Base-by-base conservation (phyloP, 495 filamentous ascomycete species). In the Penicillium nucicola region DNA sequence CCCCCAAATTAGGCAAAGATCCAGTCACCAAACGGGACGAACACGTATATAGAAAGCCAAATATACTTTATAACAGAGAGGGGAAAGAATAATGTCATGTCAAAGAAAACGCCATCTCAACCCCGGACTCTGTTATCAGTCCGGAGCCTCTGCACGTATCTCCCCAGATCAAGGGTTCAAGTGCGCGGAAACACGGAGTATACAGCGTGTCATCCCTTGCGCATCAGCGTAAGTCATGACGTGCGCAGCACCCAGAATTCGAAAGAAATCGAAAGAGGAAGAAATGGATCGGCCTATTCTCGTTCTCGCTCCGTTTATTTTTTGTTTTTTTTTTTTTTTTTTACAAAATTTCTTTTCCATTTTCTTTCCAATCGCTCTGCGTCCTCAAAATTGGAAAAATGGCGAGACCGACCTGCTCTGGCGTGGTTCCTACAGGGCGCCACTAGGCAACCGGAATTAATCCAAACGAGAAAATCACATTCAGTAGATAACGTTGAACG, bases 341-440 rank as follows among this genome's bases (percentile, higher is more conserved):
- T n/a, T n/a, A n/a, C n/a, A n/a, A n/a, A n/a, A n/a, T n/a, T n/a
- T n/a, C n/a, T n/a, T n/a, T n/a, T n/a, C n/a, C n/a, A n/a, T n/a
- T n/a, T n/a, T n/a, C n/a, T n/a, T 63, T 57, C 46, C 39, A 60
- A 63, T 53, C 40, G 38, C 32, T 25, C 56, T 18, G 50, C 43
- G 34, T 17, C 11, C 34, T 20, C 23, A 11, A 14, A 19, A 18
- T 28, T 34, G 31, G 11, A 33, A 11, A 14, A 20, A 17, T 28
- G 40, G 38, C 13, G 30, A 14, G 42, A 51, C 51, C 55, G 51
- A 55, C 56, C 32, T 44, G 37, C 42, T 22, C 20, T 22, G 20
- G 2, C 20, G 20, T 5, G 2, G 5, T 5, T 35, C 54, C 41
- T 36, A 38, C 42, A 20, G 8, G 14, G 42, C 31, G 43, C 31